These are phyloP conservation scores for Pyricularia sp. DNA, from an alignment of 2,329 filamentous ascomycete genomes.

Conservation along the genomic window DNA sequence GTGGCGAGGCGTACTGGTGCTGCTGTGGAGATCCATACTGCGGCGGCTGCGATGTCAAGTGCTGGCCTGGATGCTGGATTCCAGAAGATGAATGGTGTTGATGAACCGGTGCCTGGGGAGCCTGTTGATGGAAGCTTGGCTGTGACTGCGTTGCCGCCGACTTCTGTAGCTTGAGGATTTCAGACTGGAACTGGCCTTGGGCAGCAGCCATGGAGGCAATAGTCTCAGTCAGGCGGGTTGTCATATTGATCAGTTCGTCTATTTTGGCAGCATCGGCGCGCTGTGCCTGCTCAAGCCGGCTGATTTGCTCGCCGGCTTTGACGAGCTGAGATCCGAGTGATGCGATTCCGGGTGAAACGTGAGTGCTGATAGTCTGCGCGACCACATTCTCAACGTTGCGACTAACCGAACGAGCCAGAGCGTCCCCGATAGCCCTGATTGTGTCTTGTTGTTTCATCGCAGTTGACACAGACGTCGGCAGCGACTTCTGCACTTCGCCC, in stretches of 20 bases:
- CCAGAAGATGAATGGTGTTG: conserved; percentile 7
- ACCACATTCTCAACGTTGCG: conserved; percentile 59
- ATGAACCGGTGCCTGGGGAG: conserved; percentile 6
- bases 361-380: conserved; percentile 43
- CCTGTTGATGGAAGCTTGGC: conserved; percentile 8
- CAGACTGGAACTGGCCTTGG: conserved; percentile 56
- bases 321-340: conserved; percentile 54
- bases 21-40: conserved; percentile 7
- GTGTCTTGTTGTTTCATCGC: conserved; percentile 59
- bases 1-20: conserved; percentile 8
- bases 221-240: conserved; percentile 53
- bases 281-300: conserved; percentile 35
- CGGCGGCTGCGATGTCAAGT: conserved; percentile 3
- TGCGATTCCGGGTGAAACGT: conserved; percentile 53
- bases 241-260: conserved; percentile 54
- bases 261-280: conserved; percentile 50
- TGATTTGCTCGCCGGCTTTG: conserved; percentile 37
- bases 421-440: conserved; percentile 58
- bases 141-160: conserved; percentile 13
- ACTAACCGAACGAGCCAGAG: conserved; percentile 53
- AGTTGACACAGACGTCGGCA: conserved; percentile 54
- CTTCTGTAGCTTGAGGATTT: conserved; percentile 40
- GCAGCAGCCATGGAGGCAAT: conserved; percentile 56
- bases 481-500: conserved; percentile 55
- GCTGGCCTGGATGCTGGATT: conserved; percentile 12